A percentile compares a stretch with the other conserved stretches of the same genome.
Conservation (phyloP, 805 yeast genomes). For the Metschnikowia bowlesiae region DNA sequence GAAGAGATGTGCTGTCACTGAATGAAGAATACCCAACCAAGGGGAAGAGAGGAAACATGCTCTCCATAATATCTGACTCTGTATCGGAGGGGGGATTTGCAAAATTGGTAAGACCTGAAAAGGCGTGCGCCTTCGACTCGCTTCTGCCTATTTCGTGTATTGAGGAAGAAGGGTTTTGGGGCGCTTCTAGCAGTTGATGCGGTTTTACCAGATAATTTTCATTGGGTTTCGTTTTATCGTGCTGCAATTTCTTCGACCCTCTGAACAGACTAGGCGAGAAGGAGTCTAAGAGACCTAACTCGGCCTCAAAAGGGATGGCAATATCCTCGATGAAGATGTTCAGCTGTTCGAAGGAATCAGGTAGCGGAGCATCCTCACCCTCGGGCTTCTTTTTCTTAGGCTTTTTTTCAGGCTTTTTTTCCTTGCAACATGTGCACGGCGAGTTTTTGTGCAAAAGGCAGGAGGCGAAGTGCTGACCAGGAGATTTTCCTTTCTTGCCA, state of each 20-base stretch:
- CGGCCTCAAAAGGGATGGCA: conserved; percentile 27
- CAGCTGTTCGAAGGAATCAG: background rate
- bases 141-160: background rate
- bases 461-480: conserved; percentile 33
- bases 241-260: background rate
- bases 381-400: conserved; percentile 10
- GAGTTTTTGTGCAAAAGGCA: conserved; percentile 37
- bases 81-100: conserved; percentile 17
- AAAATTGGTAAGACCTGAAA: conserved; percentile 7
- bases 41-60: conserved; percentile 42
- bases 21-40: conserved; percentile 37
- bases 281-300: conserved; percentile 39
- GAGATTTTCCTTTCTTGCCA: conserved; percentile 47
- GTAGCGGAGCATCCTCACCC: background rate
- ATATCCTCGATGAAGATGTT: conserved; percentile 24
- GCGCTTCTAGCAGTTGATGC: background rate
- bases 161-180: background rate
- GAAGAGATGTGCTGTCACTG: conserved; percentile 32
- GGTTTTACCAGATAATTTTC: background rate
- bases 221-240: background rate
- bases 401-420: conserved; percentile 17
- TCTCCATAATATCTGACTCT: conserved; percentile 27
- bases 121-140: background rate
- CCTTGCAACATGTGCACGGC: conserved; percentile 37
- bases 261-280: conserved; percentile 19